phyloP scores from a whole-genome alignment of 306 rosid species.

The Coriaria nepalensis region DNA sequence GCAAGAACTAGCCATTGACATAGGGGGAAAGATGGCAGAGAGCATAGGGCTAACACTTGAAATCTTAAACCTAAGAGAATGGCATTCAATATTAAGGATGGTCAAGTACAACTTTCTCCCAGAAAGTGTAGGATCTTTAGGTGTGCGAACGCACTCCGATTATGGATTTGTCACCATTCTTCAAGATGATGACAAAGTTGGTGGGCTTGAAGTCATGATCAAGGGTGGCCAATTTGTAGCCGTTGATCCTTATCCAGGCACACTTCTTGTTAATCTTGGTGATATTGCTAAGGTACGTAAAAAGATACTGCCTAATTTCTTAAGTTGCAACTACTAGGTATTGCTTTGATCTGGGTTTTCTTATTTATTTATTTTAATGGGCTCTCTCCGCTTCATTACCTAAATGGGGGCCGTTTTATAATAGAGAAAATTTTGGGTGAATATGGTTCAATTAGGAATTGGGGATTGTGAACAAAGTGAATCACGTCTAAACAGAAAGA shows the following conservation, averaged over 20 bases:
- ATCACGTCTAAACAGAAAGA: no score
- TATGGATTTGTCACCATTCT: constrained; percentile 43
- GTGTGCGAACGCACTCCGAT: constrained; percentile 42
- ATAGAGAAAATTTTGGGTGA: no score
- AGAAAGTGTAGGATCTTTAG: constrained; percentile 31
- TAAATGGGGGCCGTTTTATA: no score
- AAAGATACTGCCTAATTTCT: no score
- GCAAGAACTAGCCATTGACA: constrained; percentile 19
- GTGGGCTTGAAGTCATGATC: constrained; percentile 49
- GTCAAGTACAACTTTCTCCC: constrained; percentile 47
- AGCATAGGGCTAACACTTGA: constrained; percentile 23
- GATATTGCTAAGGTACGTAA: constrained; percentile 37
- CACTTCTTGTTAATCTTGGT: constrained; percentile 38
- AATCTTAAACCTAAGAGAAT: constrained; percentile 16
- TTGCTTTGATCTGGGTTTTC: no score
- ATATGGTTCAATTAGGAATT: no score
- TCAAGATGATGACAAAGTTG: constrained; percentile 56
- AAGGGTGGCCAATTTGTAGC: constrained; percentile 20
- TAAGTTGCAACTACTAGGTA: no score
- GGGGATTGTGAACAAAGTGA: no score
- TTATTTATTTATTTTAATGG: no score
- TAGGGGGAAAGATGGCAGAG: constrained; percentile 31
- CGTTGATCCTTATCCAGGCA: constrained; percentile 30
- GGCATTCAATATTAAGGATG: constrained; percentile 45
- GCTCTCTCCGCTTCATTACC: no score